Base-by-base conservation (phyloP, 768 basidiomycete genomes). In the Xerocomellus chrysenteron region DNA sequence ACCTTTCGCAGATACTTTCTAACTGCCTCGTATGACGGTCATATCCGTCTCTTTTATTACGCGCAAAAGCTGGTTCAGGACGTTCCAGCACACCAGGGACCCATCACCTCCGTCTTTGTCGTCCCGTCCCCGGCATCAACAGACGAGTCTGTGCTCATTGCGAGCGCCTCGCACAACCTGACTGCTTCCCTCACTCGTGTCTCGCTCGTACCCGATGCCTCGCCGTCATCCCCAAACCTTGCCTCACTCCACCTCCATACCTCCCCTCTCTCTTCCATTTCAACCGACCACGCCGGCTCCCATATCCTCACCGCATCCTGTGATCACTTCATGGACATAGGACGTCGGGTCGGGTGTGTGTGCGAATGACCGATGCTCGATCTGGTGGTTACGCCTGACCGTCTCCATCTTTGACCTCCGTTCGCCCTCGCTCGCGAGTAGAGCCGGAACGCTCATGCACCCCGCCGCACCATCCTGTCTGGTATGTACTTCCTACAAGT, bases 321-420 rank as follows among this genome's bases (percentile, higher is more conserved):
- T 92, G 95, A 99, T 65, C 79, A 82, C 10, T 77, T 94, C 16
- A 79, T 98, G 93, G 24, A 75, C 80, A 2, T 99, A 95, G 96
- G 93, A 97, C 65, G 77, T 88, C 4, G 88, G 92, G 62, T 80
- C 76, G 39, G 92, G 89, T 3, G 73, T 92, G 6, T 93, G n/a
- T n/a, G n/a, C n/a, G 86, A 90, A 66, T 87, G 87, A 63, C 88
- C 88, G 2, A 90, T 93, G 76, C 75, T 90, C 0, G 82, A 86
- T 53, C 68, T 92, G 28, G 80, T 80, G 2, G 64, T 82, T 2
- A 76, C 78, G 0, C 62, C 72, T 3, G 74, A 79, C 84, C 0
- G 80, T 89, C 56, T 83, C 82, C 0, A 69, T 90, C 55, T 89
- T 85, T 70, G 89, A 92, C 66, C 70, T 88, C 17, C 85, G 88